phyloP scores from a whole-genome alignment of 1,284 basidiomycete species.

The Ustilago nuda region DNA sequence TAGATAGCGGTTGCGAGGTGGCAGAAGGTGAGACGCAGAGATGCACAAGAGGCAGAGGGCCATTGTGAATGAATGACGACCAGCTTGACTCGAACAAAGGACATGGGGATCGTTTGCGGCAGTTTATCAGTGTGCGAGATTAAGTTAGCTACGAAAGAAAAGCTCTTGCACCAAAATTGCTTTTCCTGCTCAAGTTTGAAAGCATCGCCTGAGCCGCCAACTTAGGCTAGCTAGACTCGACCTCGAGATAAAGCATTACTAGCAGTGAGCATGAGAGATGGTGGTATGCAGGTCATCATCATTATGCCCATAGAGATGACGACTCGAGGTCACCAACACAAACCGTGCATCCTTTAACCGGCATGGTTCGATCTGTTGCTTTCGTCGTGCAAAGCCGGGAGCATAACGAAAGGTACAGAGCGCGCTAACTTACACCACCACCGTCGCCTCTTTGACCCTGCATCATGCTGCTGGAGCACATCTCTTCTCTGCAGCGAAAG shows the following conservation, averaged over 20 bases:
- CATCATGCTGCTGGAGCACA: background rate
- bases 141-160: constrained; percentile 7
- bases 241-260: background rate
- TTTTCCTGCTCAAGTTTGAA: background rate
- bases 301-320: background rate
- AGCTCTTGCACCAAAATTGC: background rate
- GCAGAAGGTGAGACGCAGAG: background rate
- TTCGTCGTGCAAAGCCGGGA: background rate
- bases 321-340: background rate
- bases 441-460: background rate
- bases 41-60: background rate
- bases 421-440: background rate
- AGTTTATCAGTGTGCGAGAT: background rate
- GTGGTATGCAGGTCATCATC: background rate
- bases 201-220: background rate
- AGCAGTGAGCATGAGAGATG: too few relatives aligned
- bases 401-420: background rate
- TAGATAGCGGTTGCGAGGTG: background rate
- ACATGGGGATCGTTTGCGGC: background rate
- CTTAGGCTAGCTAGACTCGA: background rate
- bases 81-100: background rate
- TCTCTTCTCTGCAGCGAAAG: background rate
- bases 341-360: background rate
- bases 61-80: constrained; percentile 19
- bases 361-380: constrained; percentile 1